Evolutionary conservation across 2,329 filamentous ascomycete species (phyloP), one percentile per base, ranked within the genome.

Genomic region (Sclerotinia subarctica): DNA sequence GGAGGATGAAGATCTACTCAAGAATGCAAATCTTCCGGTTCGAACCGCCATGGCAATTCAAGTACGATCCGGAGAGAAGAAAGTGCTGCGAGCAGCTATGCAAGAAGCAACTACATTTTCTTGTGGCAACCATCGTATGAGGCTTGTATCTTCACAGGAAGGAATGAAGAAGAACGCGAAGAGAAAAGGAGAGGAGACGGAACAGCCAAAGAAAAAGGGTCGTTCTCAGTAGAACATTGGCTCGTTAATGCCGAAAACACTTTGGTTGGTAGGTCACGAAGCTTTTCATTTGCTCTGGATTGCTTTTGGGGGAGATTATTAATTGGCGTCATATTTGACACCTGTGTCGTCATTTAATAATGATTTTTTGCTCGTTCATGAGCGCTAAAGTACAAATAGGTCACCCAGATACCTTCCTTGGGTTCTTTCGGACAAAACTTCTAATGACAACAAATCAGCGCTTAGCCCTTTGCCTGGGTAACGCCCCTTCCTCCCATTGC

Each of bases 31-130:
- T 70, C 74, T 70, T 35, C 54, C 76, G 21, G 60, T 75, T 67
- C 76, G 80, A 68, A 75, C 71, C 19, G 76, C 74, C 51, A 88
- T 88, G 84, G 88, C 88, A 0, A 74, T 85, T 52, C 79, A 86
- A 71, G 86, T 90, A 26, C 82, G 88, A 69, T 77, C 85, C 5
- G 88, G 88, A n/a, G 88, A 91, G 77, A 89, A 89, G 74, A 79
- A 82, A 71, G 81, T 90, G 5, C 72, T 90, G n/a, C 78, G 79
- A 66, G 78, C 81, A 71, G 78, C 85, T 1, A 79, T 81, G 64
- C 69, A 73, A 53, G 78, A 80, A 71, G 78, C 82, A 46, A 64
- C 46, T 26, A 67, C 69, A 13, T 77, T 76, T 52, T 49, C 66
- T 6, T 73, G 68, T 63, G 72, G 65, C 71, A 76, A 78, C 62